These are phyloP conservation scores for Aspergillus fumigatus DNA, from an alignment of 2,329 filamentous ascomycete genomes.

Conservation along the genomic window DNA sequence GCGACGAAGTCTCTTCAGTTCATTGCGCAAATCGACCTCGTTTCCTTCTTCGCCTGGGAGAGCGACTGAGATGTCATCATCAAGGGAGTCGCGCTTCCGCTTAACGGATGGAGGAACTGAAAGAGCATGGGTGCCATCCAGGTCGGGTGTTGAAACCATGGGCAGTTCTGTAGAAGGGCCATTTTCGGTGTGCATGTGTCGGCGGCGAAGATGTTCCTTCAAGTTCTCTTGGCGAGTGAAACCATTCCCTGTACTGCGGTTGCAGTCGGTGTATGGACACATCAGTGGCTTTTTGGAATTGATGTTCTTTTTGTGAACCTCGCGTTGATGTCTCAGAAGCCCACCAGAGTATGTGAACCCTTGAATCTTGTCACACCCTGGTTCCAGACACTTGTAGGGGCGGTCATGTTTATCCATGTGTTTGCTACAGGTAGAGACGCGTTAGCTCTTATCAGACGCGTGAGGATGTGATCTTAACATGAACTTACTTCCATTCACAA, in stretches of 20 bases:
- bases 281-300: constrained; percentile 82
- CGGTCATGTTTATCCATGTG: constrained; percentile 98
- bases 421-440: constrained; percentile 56
- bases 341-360: constrained; percentile 95
- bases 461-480: constrained; percentile 3
- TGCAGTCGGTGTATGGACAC: constrained; percentile 83
- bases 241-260: constrained; percentile 79
- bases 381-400: constrained; percentile 78
- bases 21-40: constrained; percentile 50
- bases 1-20: constrained; percentile 62
- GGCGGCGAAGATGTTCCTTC: constrained; percentile 84
- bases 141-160: constrained; percentile 25
- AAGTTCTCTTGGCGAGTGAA: constrained; percentile 93
- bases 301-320: constrained; percentile 87
- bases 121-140: constrained; percentile 28
- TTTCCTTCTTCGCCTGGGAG: constrained; percentile 40
- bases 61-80: constrained; percentile 20
- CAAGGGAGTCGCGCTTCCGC: constrained; percentile 32
- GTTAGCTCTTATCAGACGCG: constrained; percentile 24
- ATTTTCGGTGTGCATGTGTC: constrained; percentile 60
- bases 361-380: constrained; percentile 84
- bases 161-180: constrained; percentile 26
- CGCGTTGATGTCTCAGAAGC: constrained; percentile 81
- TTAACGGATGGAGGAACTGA: constrained; percentile 27
- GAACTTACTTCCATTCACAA: constrained; percentile 87